phyloP scores from a whole-genome alignment of 306 rosid species.

The Casuarina cunninghamiana region DNA sequence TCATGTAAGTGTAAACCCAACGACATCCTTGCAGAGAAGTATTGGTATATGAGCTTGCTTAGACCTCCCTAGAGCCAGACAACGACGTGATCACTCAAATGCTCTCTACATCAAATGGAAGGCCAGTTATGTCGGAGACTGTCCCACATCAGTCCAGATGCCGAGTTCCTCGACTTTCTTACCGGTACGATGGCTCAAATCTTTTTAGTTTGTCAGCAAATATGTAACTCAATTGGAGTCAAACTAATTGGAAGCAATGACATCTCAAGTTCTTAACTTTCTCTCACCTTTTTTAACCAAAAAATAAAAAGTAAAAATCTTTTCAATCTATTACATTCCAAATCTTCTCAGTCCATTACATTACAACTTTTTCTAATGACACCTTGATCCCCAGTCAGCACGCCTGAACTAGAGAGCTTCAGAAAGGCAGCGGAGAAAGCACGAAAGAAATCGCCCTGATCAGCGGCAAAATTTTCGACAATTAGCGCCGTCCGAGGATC shows the following conservation, averaged over 20 bases:
- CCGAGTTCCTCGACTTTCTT: too few species aligned
- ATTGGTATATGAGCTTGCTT: neutral
- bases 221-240: too few species aligned
- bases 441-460: conserved; percentile 29
- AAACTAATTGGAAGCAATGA: too few species aligned
- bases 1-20: neutral
- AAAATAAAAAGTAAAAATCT: too few species aligned
- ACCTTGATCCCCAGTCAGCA: conserved; percentile 30
- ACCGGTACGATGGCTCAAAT: too few species aligned
- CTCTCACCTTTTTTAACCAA: too few species aligned
- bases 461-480: conserved; percentile 7
- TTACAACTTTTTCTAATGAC: conserved; percentile 29
- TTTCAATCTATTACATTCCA: too few species aligned
- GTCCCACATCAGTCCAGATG: too few species aligned
- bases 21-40: neutral
- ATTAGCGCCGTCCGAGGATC: conserved; percentile 25
- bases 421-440: conserved; percentile 38
- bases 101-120: neutral
- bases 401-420: conserved; percentile 34
- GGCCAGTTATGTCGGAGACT: too few species aligned
- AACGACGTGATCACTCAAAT: neutral
- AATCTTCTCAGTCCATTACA: conserved; percentile 4
- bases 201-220: too few species aligned
- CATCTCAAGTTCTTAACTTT: too few species aligned
- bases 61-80: neutral